Percentiles rank a stretch among this genome's conserved stretches.
Conservation (phyloP, 192 early-diverging fungal species). For the Entophlyctis luteolus region DNA sequence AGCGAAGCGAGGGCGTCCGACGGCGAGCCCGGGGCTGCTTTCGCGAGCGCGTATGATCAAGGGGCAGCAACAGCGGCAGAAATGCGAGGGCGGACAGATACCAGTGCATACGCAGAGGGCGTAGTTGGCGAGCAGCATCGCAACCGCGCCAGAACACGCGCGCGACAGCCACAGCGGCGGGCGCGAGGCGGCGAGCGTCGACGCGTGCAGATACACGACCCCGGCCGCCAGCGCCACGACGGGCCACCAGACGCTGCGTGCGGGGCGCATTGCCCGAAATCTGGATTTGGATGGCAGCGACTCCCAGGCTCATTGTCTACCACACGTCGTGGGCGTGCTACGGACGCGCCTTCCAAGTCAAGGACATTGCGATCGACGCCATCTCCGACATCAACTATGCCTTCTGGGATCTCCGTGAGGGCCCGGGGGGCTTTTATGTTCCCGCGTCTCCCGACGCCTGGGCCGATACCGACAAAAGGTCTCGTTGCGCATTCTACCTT, state of each 20-base stretch:
- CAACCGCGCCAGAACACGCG: neutral
- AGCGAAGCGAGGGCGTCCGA: no score
- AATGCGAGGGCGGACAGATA: neutral
- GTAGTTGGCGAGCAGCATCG: neutral
- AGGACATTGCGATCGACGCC: conserved; percentile 48
- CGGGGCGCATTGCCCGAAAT: neutral
- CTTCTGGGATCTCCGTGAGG: conserved; percentile 43
- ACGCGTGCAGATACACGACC: no score
- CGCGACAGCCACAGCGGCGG: neutral
- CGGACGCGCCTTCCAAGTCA: conserved; percentile 48
- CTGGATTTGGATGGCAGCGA: neutral
- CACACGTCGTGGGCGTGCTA: conserved; percentile 52
- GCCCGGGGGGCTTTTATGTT: conserved; percentile 25
- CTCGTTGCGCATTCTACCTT: neutral
- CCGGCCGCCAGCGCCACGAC: no score
- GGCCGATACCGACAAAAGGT: conserved; percentile 52
- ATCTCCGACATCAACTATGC: conserved; percentile 52
- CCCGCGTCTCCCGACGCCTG: conserved; percentile 40
- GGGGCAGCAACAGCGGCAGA: neutral
- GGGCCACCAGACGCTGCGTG: no score
- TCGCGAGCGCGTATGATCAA: neutral
- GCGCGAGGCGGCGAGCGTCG: no score
- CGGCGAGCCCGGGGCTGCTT: neutral
- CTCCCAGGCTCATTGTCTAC: conserved; percentile 44
- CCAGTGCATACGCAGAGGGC: neutral